These are phyloP conservation scores for Rhamnella rubrinervis DNA, from an alignment of 331 rosid species.

Conservation along the genomic window DNA sequence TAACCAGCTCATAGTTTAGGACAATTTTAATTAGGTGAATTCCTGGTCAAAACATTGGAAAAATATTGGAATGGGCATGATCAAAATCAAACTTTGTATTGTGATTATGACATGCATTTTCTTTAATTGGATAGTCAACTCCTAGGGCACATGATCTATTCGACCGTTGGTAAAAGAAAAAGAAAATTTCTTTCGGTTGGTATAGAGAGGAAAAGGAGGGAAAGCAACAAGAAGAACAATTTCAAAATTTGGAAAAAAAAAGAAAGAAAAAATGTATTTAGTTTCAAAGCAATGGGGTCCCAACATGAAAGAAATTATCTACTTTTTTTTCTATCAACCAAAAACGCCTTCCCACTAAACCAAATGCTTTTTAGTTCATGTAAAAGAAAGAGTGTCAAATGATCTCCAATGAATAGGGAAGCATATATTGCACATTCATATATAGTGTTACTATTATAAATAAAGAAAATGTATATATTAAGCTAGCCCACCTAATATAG, in stretches of 20 bases:
- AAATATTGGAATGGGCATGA: neutral
- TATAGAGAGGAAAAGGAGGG: slow-evolving; percentile 30
- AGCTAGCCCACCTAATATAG: too few relatives aligned
- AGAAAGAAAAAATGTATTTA: neutral
- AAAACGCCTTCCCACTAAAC: slow-evolving; percentile 23
- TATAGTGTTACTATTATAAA: neutral
- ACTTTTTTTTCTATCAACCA: slow-evolving; percentile 25
- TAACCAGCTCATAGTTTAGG: slow-evolving; percentile 8
- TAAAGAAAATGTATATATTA: too few relatives aligned
- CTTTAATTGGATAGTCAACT: slow-evolving; percentile 28
- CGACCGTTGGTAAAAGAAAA: slow-evolving; percentile 36
- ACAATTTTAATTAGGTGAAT: slow-evolving; percentile 24
- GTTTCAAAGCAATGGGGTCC: slow-evolving; percentile 38
- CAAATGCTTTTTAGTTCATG: slow-evolving; percentile 17
- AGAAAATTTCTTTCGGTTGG: slow-evolving; percentile 35
- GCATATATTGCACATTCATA: too few relatives aligned
- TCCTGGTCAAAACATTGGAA: slow-evolving; percentile 16
- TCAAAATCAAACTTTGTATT: neutral
- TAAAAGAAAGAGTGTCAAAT: slow-evolving; percentile 5
- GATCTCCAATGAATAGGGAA: slow-evolving; percentile 13
- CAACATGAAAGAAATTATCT: slow-evolving; percentile 16
- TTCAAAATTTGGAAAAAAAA: slow-evolving; percentile 31
- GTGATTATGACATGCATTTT: neutral
- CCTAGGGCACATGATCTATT: slow-evolving; percentile 12
- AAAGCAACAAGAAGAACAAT: slow-evolving; percentile 13